These are phyloP conservation scores for Xylaria curta DNA, from an alignment of 495 filamentous ascomycete species.

Conservation along the genomic window DNA sequence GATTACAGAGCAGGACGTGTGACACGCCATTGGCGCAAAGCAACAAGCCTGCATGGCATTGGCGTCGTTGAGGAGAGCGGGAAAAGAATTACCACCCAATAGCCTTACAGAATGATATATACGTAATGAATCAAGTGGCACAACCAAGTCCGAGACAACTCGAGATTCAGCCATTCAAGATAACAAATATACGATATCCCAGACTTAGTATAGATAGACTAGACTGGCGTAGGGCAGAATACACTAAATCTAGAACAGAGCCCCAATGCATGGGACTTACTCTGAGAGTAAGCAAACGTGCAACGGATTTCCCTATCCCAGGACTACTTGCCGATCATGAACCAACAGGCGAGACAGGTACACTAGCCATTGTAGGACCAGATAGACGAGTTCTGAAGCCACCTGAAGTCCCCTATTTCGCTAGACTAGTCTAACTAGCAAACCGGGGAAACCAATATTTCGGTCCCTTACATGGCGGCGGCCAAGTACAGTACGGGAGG, in stretches of 20 bases:
- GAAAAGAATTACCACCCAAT: neutral
- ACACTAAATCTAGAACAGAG: slow-evolving; percentile 12
- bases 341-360: neutral
- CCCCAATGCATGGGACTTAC: slow-evolving; percentile 11
- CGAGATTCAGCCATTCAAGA: neutral
- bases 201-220: neutral
- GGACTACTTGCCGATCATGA: neutral
- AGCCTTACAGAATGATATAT: too few relatives aligned
- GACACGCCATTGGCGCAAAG: slow-evolving; percentile 19
- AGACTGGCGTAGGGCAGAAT: neutral
- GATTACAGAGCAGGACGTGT: slow-evolving; percentile 16
- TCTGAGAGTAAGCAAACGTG: neutral
- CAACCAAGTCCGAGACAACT: slow-evolving; percentile 1
- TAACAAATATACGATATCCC: neutral
- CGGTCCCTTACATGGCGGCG: slow-evolving; percentile 22
- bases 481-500: neutral
- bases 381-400: slow-evolving; percentile 14
- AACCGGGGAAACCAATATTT: slow-evolving; percentile 13
- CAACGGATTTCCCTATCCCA: neutral
- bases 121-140: neutral
- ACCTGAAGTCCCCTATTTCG: neutral
- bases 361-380: slow-evolving; percentile 18
- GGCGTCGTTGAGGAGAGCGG: slow-evolving; percentile 3
- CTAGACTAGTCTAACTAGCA: neutral
- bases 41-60: slow-evolving; percentile 16